Conservation (phyloP, 495 filamentous ascomycete genomes). For the Penicillium coffeae region DNA sequence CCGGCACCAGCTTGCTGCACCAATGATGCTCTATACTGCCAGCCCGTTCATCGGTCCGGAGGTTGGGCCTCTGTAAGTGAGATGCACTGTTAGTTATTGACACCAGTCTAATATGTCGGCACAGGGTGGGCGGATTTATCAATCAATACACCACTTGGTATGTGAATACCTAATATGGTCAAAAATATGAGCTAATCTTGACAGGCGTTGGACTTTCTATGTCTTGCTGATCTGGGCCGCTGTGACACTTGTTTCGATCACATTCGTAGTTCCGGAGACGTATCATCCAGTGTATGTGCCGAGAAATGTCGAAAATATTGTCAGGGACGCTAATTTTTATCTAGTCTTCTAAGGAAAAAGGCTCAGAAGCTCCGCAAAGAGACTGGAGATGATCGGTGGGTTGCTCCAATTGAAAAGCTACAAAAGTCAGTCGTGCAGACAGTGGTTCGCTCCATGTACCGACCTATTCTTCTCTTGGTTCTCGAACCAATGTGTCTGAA, state of each 20-base stretch:
- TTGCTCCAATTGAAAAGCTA: slow-evolving; percentile 77
- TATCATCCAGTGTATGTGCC: slow-evolving; percentile 65
- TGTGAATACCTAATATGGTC: slow-evolving; percentile 1
- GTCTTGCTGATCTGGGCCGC: slow-evolving; percentile 78
- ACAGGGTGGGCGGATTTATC: slow-evolving; percentile 63
- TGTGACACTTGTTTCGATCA: slow-evolving; percentile 55
- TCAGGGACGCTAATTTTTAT: slow-evolving; percentile 21
- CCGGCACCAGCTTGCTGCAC: slow-evolving; percentile 65
- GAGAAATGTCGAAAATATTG: background rate
- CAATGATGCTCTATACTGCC: slow-evolving; percentile 79
- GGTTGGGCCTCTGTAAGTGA: slow-evolving; percentile 39
- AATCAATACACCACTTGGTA: slow-evolving; percentile 73
- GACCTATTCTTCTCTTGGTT: slow-evolving; percentile 77
- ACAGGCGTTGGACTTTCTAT: slow-evolving; percentile 84
- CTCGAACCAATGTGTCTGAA: slow-evolving; percentile 85
- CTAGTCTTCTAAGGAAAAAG: slow-evolving; percentile 68
- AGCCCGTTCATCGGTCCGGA: slow-evolving; percentile 71
- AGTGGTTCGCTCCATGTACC: slow-evolving; percentile 64
- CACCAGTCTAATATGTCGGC: background rate
- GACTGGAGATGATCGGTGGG: slow-evolving; percentile 72
- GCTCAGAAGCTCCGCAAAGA: slow-evolving; percentile 67
- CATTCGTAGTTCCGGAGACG: slow-evolving; percentile 82
- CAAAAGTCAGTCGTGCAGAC: slow-evolving; percentile 68
- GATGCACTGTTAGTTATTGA: slow-evolving; percentile 38
- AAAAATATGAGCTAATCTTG: background rate